Evolutionary conservation across 352 stramenopile genomes (phyloP).

Genomic region (Phytophthora fragariaefolia): DNA sequence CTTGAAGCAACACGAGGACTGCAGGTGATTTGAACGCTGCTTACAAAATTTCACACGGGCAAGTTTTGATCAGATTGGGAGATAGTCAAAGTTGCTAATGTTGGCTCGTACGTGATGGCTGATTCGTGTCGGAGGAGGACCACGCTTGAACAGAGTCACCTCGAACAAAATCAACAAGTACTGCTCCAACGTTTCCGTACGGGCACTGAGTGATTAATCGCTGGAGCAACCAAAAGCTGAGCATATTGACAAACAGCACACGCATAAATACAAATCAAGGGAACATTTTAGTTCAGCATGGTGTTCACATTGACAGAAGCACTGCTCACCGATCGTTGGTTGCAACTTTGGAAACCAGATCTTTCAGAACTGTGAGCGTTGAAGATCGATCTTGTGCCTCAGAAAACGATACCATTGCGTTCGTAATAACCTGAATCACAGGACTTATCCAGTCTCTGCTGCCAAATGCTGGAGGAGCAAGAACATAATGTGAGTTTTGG

Average conservation of each 20-base stretch:
- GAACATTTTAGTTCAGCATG: no score
- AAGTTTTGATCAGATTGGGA: slow-evolving; percentile 12
- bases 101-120: slow-evolving; percentile 40
- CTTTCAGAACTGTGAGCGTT: slow-evolving; percentile 44
- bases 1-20: slow-evolving; percentile 41
- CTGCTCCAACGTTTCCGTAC: slow-evolving; percentile 74
- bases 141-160: slow-evolving; percentile 50
- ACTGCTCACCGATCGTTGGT: slow-evolving; percentile 43
- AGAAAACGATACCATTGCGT: slow-evolving; percentile 73
- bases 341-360: slow-evolving; percentile 46
- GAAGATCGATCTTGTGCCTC: slow-evolving; percentile 48
- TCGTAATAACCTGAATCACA: slow-evolving; percentile 67
- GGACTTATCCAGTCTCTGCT: slow-evolving; percentile 61
- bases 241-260: background rate
- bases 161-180: slow-evolving; percentile 70
- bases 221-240: slow-evolving; percentile 60
- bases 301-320: background rate
- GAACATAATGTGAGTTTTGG: background rate
- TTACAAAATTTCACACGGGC: background rate
- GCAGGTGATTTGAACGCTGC: slow-evolving; percentile 35
- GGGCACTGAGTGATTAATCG: slow-evolving; percentile 58
- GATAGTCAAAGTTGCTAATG: background rate
- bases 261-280: background rate
- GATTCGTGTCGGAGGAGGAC: slow-evolving; percentile 25
- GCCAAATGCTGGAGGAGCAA: slow-evolving; percentile 37